Evolutionary conservation across 306 rosid species (phyloP).

Genomic region (Quercus rubra): DNA sequence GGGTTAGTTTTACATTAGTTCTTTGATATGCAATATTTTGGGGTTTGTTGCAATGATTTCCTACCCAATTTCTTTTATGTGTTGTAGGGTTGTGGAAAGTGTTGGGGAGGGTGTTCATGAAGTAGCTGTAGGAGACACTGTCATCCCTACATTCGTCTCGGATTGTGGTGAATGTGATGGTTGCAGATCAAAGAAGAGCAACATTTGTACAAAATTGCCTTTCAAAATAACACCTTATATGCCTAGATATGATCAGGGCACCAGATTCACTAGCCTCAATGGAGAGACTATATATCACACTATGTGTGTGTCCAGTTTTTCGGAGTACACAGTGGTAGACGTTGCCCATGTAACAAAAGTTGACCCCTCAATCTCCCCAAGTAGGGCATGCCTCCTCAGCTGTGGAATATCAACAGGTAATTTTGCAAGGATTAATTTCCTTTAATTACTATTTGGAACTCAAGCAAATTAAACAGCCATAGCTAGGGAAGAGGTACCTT

Average conservation of each 20-base stretch:
- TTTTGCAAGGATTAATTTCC: neutral
- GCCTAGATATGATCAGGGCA: slow-evolving; percentile 46
- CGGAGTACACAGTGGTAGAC: slow-evolving; percentile 72
- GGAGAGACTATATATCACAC: slow-evolving; percentile 66
- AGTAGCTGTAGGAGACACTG: slow-evolving; percentile 62
- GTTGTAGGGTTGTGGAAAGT: slow-evolving; percentile 71
- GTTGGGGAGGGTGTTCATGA: slow-evolving; percentile 69
- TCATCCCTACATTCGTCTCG: slow-evolving; percentile 61
- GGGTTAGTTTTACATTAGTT: slow-evolving; percentile 46
- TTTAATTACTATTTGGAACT: neutral
- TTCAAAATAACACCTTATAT: slow-evolving; percentile 52
- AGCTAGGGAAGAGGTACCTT: no score
- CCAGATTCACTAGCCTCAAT: slow-evolving; percentile 67
- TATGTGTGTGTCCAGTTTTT: slow-evolving; percentile 67
- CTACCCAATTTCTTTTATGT: neutral
- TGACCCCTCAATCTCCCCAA: slow-evolving; percentile 51
- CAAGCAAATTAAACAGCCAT: neutral
- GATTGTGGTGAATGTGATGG: slow-evolving; percentile 70
- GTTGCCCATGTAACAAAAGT: slow-evolving; percentile 59
- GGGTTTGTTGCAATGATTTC: neutral
- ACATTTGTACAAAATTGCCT: slow-evolving; percentile 62
- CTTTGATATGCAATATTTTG: no score
- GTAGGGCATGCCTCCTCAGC: slow-evolving; percentile 71
- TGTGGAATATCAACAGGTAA: slow-evolving; percentile 87
- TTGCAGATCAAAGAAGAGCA: slow-evolving; percentile 65